Evolutionary conservation across 2,329 filamentous ascomycete genomes (phyloP).

Genomic region (Xenoacremonium recifei): DNA sequence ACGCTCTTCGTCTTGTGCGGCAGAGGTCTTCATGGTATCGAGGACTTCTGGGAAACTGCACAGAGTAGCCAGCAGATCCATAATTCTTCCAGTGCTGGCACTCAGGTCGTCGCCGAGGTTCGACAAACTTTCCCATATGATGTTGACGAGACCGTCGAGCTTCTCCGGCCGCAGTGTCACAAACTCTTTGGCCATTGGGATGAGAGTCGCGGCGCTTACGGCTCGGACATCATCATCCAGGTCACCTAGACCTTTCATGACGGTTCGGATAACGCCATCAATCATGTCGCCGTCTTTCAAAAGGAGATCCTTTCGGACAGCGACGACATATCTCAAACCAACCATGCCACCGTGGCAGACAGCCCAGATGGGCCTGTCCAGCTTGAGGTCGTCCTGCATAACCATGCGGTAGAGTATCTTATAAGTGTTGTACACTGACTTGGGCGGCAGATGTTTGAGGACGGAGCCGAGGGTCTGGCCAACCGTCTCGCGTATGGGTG

Average conservation of each 20-base stretch:
- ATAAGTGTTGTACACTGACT: constrained; percentile 83
- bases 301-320: constrained; percentile 88
- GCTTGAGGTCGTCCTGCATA: constrained; percentile 78
- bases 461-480: constrained; percentile 91
- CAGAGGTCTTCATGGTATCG: constrained; percentile 89
- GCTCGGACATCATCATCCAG: constrained; percentile 93
- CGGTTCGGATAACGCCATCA: constrained; percentile 86
- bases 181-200: constrained; percentile 94
- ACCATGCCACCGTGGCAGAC: constrained; percentile 99
- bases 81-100: constrained; percentile 95
- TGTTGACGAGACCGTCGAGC: constrained; percentile 80
- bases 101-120: constrained; percentile 96
- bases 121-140: constrained; percentile 96
- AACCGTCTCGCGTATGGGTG: constrained; percentile 91
- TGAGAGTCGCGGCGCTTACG: constrained; percentile 94
- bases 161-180: constrained; percentile 78
- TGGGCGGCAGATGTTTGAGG: constrained; percentile 75
- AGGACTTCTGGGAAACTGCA: constrained; percentile 93
- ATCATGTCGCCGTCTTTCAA: constrained; percentile 82
- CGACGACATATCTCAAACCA: constrained; percentile 89
- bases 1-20: constrained; percentile 76
- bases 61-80: constrained; percentile 94
- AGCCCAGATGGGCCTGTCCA: constrained; percentile 80
- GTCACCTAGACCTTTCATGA: constrained; percentile 92
- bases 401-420: constrained; percentile 83